phyloP scores from a whole-genome alignment of 2,329 filamentous ascomycete genomes.

The Dryadomyces sulphureus region DNA sequence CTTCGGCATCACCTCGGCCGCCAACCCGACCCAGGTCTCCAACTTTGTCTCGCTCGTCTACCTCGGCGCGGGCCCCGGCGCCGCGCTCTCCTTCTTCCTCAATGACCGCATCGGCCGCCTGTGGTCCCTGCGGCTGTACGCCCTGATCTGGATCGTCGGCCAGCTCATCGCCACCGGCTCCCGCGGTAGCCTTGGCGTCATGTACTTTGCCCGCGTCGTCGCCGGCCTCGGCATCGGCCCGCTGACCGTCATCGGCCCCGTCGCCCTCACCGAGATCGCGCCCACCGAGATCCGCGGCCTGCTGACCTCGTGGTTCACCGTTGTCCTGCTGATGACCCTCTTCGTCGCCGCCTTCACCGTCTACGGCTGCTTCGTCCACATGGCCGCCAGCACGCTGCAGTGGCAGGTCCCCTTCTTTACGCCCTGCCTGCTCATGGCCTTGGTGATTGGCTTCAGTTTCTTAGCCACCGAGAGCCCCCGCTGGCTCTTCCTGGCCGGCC shows the following conservation, averaged over 20 bases:
- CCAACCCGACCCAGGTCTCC: slow-evolving; percentile 6
- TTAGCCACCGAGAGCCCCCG: slow-evolving; percentile 18
- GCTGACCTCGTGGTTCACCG: slow-evolving; percentile 24
- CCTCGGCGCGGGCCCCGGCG: slow-evolving; percentile 3
- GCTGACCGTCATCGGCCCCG: slow-evolving; percentile 26
- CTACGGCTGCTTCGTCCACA: slow-evolving; percentile 18
- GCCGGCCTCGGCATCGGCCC: slow-evolving; percentile 22
- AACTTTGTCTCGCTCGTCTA: slow-evolving; percentile 9
- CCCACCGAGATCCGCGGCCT: slow-evolving; percentile 29
- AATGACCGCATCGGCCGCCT: slow-evolving; percentile 25
- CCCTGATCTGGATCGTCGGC: slow-evolving; percentile 28
- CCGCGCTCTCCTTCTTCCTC: slow-evolving; percentile 13
- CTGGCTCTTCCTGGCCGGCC: slow-evolving; percentile 18
- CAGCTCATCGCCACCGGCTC: slow-evolving; percentile 21
- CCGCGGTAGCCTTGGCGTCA: slow-evolving; percentile 5
- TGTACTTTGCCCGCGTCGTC: slow-evolving; percentile 22
- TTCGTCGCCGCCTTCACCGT: slow-evolving; percentile 20
- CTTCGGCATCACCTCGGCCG: slow-evolving; percentile 8
- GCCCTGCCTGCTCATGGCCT: slow-evolving; percentile 15
- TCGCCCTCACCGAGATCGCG: slow-evolving; percentile 29
- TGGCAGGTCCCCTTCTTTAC: slow-evolving; percentile 20
- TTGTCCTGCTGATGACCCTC: slow-evolving; percentile 20
- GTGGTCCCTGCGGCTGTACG: slow-evolving; percentile 23
- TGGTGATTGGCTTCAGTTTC: slow-evolving; percentile 16
- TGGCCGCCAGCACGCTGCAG: slow-evolving; percentile 11